Evolutionary conservation across 495 filamentous ascomycete species (phyloP), one percentile per base, ranked within the genome.

Genomic region (Penicillium nucicola): DNA sequence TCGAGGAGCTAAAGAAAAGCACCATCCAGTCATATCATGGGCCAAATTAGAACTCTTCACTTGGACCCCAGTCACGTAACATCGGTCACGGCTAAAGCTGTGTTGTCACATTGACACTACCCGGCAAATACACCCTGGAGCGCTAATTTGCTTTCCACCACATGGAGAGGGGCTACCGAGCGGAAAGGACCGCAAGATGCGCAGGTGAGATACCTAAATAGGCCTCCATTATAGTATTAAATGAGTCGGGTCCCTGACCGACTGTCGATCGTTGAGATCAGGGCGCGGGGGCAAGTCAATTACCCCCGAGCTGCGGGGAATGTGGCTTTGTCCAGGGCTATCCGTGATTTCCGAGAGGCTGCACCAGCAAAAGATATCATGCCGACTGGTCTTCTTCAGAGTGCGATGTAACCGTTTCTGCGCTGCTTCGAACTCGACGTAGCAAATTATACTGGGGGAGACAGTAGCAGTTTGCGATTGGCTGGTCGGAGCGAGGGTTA

Each of bases 221-320:
- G 40, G 25, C 4, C 35, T 13, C 13, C 5, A 14, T n/a, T 17
- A 47, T 25, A 7, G 8, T 11, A 31, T 9, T 30, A 18, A 12
- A 19, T 34, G 33, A 28, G 13, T 31, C 31, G 35, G 35, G 28
- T 42, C 39, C 23, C 50, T 51, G 44, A 30, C 25, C 28, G 23
- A 40, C 42, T 55, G 57, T 41, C 39, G 54, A 61, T 63, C 57
- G 9, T 49, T 50, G 54, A 50, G 11, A 42, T 28, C 18, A 7
- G 22, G 49, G 19, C 49, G 36, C 15, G 36, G 44, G 34, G 51
- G 48, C 36, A 18, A 41, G 34, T 52, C 11, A 36, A 53, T 38
- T 42, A 41, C 33, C 44, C 44, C 48, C 51, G 48, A 42, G 48
- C 38, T 60, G 59, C 59, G 59, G 59, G 59, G 59, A 56, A 59